Conservation (phyloP, 305 asterid genomes). For the Caryopteris hybrid region DNA sequence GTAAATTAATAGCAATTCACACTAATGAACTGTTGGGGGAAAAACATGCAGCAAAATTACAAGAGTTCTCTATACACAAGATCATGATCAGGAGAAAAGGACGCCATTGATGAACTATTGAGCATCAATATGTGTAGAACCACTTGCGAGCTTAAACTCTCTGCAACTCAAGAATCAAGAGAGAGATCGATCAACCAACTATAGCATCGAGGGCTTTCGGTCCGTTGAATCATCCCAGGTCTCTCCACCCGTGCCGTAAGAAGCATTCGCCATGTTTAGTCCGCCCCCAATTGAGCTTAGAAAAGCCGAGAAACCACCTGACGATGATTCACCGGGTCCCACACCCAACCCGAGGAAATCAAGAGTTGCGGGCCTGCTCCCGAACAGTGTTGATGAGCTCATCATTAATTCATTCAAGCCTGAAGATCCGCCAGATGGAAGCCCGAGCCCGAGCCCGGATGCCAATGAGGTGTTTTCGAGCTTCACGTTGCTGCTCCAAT, state of each 20-base stretch:
- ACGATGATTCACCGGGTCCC: slow-evolving; percentile 24
- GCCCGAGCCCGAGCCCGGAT: slow-evolving; percentile 38
- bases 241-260: slow-evolving; percentile 15
- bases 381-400: slow-evolving; percentile 29
- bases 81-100: not conserved
- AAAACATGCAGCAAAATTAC: slow-evolving; percentile 6
- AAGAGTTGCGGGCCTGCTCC: slow-evolving; percentile 43
- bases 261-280: slow-evolving; percentile 10
- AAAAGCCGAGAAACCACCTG: slow-evolving; percentile 40
- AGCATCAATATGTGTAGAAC: not conserved
- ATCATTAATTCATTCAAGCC: slow-evolving; percentile 40
- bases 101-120: not conserved
- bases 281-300: slow-evolving; percentile 35
- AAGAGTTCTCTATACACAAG: not conserved
- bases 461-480: slow-evolving; percentile 33
- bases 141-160: not conserved
- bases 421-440: slow-evolving; percentile 25
- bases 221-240: slow-evolving; percentile 41
- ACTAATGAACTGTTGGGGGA: not conserved
- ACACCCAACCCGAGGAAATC: slow-evolving; percentile 63
- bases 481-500: slow-evolving; percentile 29
- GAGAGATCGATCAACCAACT: not conserved
- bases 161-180: not conserved
- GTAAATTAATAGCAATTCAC: not conserved
- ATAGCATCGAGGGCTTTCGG: slow-evolving; percentile 39